Conservation (phyloP, 1,284 basidiomycete genomes). For the Anthracocystis panici-leucophaei region DNA sequence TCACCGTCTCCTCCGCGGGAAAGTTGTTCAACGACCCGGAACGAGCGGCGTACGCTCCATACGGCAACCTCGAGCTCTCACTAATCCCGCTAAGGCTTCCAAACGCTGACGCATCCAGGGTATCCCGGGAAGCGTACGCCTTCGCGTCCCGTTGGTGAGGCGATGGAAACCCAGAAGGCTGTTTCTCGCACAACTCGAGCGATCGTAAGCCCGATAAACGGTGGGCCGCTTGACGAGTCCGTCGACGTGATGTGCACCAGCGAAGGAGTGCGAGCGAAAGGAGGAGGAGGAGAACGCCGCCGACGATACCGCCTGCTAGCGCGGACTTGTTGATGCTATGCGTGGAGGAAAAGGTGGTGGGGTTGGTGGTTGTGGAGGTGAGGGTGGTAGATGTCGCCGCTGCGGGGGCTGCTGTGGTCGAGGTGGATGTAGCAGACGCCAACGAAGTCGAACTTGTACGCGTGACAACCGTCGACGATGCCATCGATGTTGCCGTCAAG, state of each 20-base stretch:
- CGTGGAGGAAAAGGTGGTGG: background rate
- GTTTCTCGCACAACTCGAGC: conserved; percentile 15
- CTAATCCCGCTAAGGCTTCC: conserved; percentile 13
- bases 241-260: conserved; percentile 25
- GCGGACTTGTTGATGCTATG: conserved; percentile 21
- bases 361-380: conserved; percentile 3
- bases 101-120: conserved; percentile 1
- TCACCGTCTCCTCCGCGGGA: background rate
- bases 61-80: conserved; percentile 2
- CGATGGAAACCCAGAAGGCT: background rate
- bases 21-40: conserved; percentile 8
- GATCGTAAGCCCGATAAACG: conserved; percentile 12
- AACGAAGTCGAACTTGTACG: background rate
- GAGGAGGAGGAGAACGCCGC: conserved; percentile 8
- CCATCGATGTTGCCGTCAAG: background rate
- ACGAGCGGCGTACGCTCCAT: too few species aligned
- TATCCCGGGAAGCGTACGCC: conserved; percentile 3
- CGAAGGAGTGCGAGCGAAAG: conserved; percentile 10
- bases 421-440: background rate
- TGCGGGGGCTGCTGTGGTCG: conserved; percentile 5
- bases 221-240: conserved; percentile 15
- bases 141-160: background rate
- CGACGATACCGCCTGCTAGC: conserved; percentile 23
- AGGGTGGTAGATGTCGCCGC: conserved; percentile 1
- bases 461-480: background rate